Evolutionary conservation across 164 flowering plant genomes (phyloP), one percentile per base, ranked within the genome.

Genomic region (Annona squamosa): DNA sequence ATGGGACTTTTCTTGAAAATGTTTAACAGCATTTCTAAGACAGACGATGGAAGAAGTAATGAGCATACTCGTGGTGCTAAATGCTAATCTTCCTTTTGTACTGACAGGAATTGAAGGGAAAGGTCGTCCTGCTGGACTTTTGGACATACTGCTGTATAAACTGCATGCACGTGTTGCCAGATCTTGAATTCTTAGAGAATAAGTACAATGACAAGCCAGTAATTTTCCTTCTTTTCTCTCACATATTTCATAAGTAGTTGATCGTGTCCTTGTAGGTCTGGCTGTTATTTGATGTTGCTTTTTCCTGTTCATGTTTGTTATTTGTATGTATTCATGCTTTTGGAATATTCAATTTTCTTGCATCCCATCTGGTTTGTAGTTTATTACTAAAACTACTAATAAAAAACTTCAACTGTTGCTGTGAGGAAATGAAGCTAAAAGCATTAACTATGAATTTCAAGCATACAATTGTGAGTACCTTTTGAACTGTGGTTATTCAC

Each of bases 61-160:
- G 37, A 26, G 37, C 37, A 4, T 63, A 66, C n/a, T 43, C 70
- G 46, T n/a, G 64, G 44, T 10, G 26, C 13, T 5, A 16, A 19
- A 41, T 47, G 72, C 43, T 45, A 63, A 47, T n/a, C 48, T 66
- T 66, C 70, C 52, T 26, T 10, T 69, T 52, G 18, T n/a, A 3
- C 56, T 73, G 57, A 48, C 82, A 79, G 90, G 98, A 95, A 76
- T 82, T 95, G 80, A 88, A 85, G 81, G 99, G 99, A 77, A 92
- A 93, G 82, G 96, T 95, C 79, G 99, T 95, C 77, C 62, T 95
- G 56, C 87, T 95, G 74, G 99, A 95, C 76, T 95, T 95, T 78
- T 95, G 98, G 99, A 95, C 98, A 62, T 95, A 95, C 75, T 95
- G 99, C 74, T 95, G 99, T 76, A 95, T 95, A 77, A 95, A 95